Conservation (phyloP, 148 eudicot species). For the Chenopodium berlandieri region DNA sequence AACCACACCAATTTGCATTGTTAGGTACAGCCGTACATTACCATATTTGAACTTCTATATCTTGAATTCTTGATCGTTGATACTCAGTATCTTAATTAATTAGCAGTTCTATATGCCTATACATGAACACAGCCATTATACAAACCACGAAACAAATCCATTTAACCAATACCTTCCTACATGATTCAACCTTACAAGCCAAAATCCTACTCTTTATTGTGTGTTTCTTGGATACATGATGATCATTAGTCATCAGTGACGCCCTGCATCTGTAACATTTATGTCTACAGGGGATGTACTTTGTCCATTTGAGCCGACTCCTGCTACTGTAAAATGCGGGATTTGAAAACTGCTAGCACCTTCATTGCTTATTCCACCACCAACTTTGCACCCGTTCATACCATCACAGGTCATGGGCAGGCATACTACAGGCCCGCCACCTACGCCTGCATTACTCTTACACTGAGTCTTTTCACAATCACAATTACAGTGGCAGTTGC, state of each 20-base stretch:
- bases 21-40: neutral
- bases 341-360: constrained; percentile 4
- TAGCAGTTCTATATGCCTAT: neutral
- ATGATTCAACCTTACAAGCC: constrained; percentile 3
- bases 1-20: neutral
- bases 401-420: constrained; percentile 23
- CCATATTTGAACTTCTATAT: neutral
- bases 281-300: neutral
- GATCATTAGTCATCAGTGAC: neutral
- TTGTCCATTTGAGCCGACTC: neutral
- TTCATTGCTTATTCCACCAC: constrained; percentile 12
- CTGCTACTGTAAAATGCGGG: constrained; percentile 10
- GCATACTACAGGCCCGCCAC: constrained; percentile 13
- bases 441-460: neutral
- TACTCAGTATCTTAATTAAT: neutral
- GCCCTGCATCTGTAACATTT: constrained; percentile 20
- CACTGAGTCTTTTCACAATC: constrained; percentile 22
- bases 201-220: neutral
- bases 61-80: neutral
- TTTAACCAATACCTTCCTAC: neutral
- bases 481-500: constrained; percentile 32
- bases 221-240: constrained; percentile 3
- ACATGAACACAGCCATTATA: neutral
- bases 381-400: constrained; percentile 19
- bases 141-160: neutral